Conservation (phyloP, 2,329 filamentous ascomycete species). For the Bipolaris bicolor region DNA sequence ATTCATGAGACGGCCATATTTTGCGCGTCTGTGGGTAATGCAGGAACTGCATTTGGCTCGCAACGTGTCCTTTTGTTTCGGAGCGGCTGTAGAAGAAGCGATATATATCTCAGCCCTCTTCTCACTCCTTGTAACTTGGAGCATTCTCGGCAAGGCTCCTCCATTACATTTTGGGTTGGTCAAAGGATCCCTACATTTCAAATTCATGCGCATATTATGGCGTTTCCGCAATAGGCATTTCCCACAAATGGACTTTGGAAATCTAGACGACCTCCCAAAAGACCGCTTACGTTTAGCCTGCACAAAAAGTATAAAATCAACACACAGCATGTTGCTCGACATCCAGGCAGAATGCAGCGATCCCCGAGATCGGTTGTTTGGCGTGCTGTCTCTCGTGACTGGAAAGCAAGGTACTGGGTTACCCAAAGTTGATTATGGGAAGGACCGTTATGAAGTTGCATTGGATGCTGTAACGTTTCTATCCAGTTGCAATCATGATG, state of each 20-base stretch:
- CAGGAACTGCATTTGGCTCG: background rate
- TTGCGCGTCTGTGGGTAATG: background rate
- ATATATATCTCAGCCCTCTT: background rate
- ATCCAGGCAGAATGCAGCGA: background rate
- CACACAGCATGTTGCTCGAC: background rate
- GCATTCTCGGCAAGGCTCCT: too few relatives aligned
- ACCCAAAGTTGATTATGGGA: background rate
- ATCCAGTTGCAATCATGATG: fast-evolving
- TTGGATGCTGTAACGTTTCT: background rate
- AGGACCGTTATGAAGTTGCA: background rate
- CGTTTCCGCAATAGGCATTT: too few relatives aligned
- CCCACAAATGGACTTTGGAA: too few relatives aligned
- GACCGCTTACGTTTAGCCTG: too few relatives aligned
- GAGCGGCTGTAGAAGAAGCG: background rate
- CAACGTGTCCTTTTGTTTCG: background rate
- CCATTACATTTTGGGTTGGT: too few relatives aligned
- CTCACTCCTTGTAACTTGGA: background rate
- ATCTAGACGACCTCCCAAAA: too few relatives aligned
- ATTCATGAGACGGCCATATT: background rate
- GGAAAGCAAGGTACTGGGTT: background rate
- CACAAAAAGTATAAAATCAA: too few relatives aligned
- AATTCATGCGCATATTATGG: too few relatives aligned
- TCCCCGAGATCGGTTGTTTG: background rate
- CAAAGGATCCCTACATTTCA: too few relatives aligned
- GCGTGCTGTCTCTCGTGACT: background rate